Percentiles rank a stretch among this genome's conserved stretches.
Conservation (phyloP, 192 early-diverging fungal genomes). For the Coemansia sp. region DNA sequence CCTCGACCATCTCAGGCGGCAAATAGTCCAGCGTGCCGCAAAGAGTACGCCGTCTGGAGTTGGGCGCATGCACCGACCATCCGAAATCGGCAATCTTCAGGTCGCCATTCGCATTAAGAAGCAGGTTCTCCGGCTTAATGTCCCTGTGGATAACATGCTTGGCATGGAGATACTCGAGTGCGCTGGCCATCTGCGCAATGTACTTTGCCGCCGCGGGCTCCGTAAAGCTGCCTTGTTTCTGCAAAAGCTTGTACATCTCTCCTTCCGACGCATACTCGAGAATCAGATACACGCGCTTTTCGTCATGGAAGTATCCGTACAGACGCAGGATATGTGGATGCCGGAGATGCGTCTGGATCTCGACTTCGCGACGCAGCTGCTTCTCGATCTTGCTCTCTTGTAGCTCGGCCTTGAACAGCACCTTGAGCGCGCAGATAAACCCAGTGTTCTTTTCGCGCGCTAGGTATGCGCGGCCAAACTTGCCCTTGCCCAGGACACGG, state of each 20-base stretch:
- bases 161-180: slow-evolving; percentile 80
- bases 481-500: slow-evolving; percentile 83
- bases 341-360: slow-evolving; percentile 89
- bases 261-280: slow-evolving; percentile 94
- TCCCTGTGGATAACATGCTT: slow-evolving; percentile 94
- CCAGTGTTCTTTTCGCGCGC: slow-evolving; percentile 83
- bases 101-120: slow-evolving; percentile 81
- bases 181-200: slow-evolving; percentile 82
- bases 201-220: slow-evolving; percentile 84
- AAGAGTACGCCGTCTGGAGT: slow-evolving; percentile 75
- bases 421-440: slow-evolving; percentile 90
- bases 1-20: slow-evolving; percentile 95
- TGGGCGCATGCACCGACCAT: slow-evolving; percentile 88
- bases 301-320: slow-evolving; percentile 94
- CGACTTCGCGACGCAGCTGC: slow-evolving; percentile 91
- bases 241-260: slow-evolving; percentile 85
- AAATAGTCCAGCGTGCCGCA: slow-evolving; percentile 97
- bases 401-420: slow-evolving; percentile 83
- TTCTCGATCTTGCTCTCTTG: slow-evolving; percentile 72
- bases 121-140: slow-evolving; percentile 94
- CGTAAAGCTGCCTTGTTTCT: slow-evolving; percentile 64
- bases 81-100: slow-evolving; percentile 97
- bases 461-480: slow-evolving; percentile 93
- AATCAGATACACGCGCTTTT: slow-evolving; percentile 87
- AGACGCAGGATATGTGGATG: slow-evolving; percentile 93